phyloP scores from a whole-genome alignment of 179 eudicot genomes.

The Carnegiea gigantea region DNA sequence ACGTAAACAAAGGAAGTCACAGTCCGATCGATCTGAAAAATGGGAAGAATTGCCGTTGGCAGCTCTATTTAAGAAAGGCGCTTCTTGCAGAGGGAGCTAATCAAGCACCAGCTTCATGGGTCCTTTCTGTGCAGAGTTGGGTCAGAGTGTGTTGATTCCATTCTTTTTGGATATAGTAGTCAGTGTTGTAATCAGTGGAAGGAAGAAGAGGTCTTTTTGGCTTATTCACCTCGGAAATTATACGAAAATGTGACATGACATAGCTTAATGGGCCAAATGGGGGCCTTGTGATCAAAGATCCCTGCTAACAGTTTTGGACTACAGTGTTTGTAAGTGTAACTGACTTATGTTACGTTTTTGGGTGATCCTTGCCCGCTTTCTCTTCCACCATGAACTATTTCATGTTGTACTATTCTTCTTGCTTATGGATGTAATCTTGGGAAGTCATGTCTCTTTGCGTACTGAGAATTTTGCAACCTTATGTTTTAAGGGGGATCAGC shows the following conservation, averaged over 20 bases:
- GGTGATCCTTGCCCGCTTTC: too few relatives aligned
- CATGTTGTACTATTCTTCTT: too few relatives aligned
- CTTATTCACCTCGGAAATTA: background rate
- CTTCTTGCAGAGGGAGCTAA: conserved; percentile 3
- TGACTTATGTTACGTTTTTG: too few relatives aligned
- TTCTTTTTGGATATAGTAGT: background rate
- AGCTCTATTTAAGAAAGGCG: conserved; percentile 11
- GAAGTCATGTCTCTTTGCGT: too few relatives aligned
- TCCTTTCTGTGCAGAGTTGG: background rate
- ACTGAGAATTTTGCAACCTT: too few relatives aligned
- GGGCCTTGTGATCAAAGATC: background rate
- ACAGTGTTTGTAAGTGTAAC: background rate
- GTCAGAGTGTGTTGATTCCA: background rate
- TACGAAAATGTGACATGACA: background rate
- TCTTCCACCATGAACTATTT: too few relatives aligned
- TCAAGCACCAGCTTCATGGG: conserved; percentile 4
- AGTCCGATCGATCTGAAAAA: conserved; percentile 5
- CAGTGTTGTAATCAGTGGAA: background rate
- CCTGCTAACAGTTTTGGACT: background rate
- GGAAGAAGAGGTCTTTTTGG: background rate
- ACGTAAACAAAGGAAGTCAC: conserved; percentile 13
- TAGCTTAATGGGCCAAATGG: too few relatives aligned
- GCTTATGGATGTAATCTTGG: too few relatives aligned
- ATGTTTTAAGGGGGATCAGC: too few relatives aligned
- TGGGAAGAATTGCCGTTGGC: conserved; percentile 43